phyloP scores from a whole-genome alignment of 768 basidiomycete species.

The Phlebiopsis flavidoalba region DNA sequence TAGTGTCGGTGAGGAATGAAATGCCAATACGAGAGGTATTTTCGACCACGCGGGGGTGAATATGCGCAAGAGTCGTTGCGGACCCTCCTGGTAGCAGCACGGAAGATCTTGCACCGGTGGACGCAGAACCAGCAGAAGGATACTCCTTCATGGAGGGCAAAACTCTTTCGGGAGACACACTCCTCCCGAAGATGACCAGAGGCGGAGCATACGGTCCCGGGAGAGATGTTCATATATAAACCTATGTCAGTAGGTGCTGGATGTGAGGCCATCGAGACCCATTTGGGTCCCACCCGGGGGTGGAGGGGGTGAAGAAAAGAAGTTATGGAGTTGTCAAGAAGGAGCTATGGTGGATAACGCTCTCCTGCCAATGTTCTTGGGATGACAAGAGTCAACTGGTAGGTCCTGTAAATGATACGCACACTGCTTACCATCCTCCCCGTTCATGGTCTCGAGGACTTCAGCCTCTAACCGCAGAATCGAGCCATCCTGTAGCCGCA shows the following conservation, averaged over 20 bases:
- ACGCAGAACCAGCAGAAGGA: slow-evolving; percentile 26
- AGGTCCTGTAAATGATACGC: neutral
- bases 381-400: neutral
- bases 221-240: slow-evolving; percentile 82
- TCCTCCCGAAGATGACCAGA: slow-evolving; percentile 77
- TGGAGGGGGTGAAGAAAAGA: slow-evolving; percentile 53
- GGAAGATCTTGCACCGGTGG: slow-evolving; percentile 32
- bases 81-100: slow-evolving; percentile 53
- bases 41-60: slow-evolving; percentile 38
- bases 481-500: slow-evolving; percentile 52
- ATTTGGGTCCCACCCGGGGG: slow-evolving; percentile 52
- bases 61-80: slow-evolving; percentile 60
- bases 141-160: slow-evolving; percentile 36
- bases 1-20: slow-evolving; percentile 72
- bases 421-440: slow-evolving; percentile 49
- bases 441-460: slow-evolving; percentile 45
- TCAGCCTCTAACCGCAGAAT: slow-evolving; percentile 69
- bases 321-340: slow-evolving; percentile 62
- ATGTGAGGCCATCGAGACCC: slow-evolving; percentile 62
- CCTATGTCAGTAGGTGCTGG: slow-evolving; percentile 73
- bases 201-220: slow-evolving; percentile 75
- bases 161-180: slow-evolving; percentile 62
- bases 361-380: slow-evolving; percentile 71
- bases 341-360: slow-evolving; percentile 55
- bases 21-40: slow-evolving; percentile 52